phyloP scores from a whole-genome alignment of 768 basidiomycete species.

The Clavulina sp. region DNA sequence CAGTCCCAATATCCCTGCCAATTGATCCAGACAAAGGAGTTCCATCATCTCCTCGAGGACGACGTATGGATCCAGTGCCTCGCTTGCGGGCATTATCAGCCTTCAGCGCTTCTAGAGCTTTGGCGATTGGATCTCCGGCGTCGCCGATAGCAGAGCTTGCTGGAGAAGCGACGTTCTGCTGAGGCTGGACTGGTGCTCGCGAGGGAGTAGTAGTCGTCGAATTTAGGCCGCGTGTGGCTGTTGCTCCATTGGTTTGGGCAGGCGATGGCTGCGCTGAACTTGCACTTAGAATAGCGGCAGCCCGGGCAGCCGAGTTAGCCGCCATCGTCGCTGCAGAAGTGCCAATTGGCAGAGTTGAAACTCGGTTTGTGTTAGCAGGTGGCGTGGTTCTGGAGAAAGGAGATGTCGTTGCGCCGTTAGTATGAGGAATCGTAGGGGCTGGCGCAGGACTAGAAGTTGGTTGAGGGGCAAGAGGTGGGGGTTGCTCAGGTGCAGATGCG shows the following conservation, averaged over 20 bases:
- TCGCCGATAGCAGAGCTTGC: constrained; percentile 14
- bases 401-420: too few relatives aligned
- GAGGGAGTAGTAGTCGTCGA: background rate
- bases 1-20: background rate
- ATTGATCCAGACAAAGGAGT: background rate
- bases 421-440: too few relatives aligned
- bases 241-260: background rate
- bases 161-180: background rate
- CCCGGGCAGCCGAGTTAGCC: constrained; percentile 1
- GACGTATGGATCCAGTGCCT: background rate
- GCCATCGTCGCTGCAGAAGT: too few relatives aligned
- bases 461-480: too few relatives aligned
- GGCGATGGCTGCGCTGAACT: background rate
- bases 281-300: background rate
- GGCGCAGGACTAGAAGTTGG: too few relatives aligned
- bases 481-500: too few relatives aligned
- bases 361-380: too few relatives aligned
- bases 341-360: too few relatives aligned
- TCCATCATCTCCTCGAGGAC: background rate
- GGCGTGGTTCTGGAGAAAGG: too few relatives aligned
- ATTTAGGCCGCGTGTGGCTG: background rate
- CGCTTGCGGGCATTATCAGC: constrained; percentile 1
- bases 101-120: constrained; percentile 21
- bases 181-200: background rate
- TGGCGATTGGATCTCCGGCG: constrained; percentile 25